Conservation (phyloP, 129 eudicot genomes). For the Chrysanthemum makinoi region DNA sequence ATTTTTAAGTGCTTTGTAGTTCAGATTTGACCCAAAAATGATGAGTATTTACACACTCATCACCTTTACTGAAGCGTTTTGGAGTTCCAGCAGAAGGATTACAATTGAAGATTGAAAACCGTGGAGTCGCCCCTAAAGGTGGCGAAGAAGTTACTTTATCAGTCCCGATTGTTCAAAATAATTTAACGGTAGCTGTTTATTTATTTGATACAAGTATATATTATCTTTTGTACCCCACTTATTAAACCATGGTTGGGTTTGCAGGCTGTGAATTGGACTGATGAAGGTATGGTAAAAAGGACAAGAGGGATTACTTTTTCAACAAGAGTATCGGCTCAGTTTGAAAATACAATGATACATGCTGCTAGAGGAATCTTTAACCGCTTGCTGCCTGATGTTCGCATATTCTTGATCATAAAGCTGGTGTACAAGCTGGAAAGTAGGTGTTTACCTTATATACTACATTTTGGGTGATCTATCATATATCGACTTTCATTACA, state of each 20-base stretch:
- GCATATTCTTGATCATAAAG: slow-evolving; percentile 85
- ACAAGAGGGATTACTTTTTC: slow-evolving; percentile 86
- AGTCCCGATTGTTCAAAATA: slow-evolving; percentile 63
- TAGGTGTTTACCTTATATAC: too few species aligned
- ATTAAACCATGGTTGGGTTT: neutral
- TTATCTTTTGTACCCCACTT: neutral
- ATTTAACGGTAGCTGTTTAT: slow-evolving; percentile 51
- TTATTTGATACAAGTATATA: neutral
- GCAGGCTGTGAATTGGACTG: slow-evolving; percentile 86
- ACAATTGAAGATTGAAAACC: slow-evolving; percentile 72
- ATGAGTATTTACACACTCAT: too few species aligned
- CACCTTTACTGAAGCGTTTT: slow-evolving; percentile 66
- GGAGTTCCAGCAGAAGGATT: slow-evolving; percentile 83
- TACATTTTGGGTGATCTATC: too few species aligned
- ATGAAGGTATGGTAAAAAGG: slow-evolving; percentile 93
- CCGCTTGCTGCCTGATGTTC: slow-evolving; percentile 85
- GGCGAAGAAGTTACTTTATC: slow-evolving; percentile 90
- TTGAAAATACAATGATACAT: slow-evolving; percentile 85
- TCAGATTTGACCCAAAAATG: too few species aligned
- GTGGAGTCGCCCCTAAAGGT: slow-evolving; percentile 94
- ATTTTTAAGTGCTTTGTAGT: too few species aligned
- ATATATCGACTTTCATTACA: too few species aligned
- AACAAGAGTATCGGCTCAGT: slow-evolving; percentile 84
- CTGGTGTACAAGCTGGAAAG: slow-evolving; percentile 90
- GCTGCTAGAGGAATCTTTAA: slow-evolving; percentile 92